Evolutionary conservation across 768 basidiomycete genomes (phyloP).

Genomic region (Lentinula edodes): DNA sequence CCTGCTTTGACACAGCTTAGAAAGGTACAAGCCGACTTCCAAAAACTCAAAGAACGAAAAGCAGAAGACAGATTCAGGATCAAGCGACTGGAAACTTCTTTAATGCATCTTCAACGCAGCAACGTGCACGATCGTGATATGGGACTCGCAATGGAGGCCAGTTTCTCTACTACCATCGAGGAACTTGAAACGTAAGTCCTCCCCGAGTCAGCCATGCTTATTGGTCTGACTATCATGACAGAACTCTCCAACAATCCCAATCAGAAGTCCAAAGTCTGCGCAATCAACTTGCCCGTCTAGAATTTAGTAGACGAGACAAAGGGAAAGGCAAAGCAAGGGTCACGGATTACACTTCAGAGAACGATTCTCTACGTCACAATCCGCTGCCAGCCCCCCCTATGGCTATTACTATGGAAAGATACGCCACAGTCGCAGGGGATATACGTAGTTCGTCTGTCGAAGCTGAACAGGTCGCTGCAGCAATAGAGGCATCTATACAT

Average conservation of each 20-base stretch:
- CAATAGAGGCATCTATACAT: slow-evolving; percentile 1
- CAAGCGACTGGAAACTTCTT: neutral
- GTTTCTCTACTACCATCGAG: neutral
- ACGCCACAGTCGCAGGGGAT: slow-evolving; percentile 2
- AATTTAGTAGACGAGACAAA: slow-evolving; percentile 3
- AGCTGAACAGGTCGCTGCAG: slow-evolving; percentile 1
- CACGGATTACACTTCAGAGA: neutral
- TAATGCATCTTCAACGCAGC: neutral
- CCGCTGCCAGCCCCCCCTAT: slow-evolving; percentile 3
- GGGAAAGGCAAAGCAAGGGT: slow-evolving; percentile 1
- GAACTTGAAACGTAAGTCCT: neutral
- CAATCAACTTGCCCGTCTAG: neutral
- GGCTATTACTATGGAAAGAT: neutral
- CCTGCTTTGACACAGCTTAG: neutral
- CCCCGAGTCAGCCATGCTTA: neutral
- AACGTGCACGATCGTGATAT: neutral
- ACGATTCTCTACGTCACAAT: neutral
- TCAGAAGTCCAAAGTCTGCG: slow-evolving; percentile 1
- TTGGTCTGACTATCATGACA: neutral
- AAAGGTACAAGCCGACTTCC: neutral
- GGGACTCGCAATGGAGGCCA: neutral
- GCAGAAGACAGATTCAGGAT: slow-evolving; percentile 3
- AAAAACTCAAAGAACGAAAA: neutral
- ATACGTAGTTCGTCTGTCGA: neutral
- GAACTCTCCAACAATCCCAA: neutral